Evolutionary conservation across 2,329 filamentous ascomycete species (phyloP).

Genomic region (Colletotrichum siamense): DNA sequence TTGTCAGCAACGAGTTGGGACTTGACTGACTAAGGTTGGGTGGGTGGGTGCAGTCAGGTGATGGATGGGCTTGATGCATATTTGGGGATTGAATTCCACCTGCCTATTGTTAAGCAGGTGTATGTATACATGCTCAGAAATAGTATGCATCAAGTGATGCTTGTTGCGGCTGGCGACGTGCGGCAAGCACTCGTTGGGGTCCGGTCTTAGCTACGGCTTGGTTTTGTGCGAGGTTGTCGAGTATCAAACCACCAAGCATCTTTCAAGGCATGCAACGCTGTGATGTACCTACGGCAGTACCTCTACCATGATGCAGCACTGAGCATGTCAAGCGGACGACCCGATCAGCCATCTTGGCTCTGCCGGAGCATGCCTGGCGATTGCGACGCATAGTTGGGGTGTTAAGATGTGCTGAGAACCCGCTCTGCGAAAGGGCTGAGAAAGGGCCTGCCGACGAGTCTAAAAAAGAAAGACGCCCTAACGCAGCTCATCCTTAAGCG

Average conservation of each 20-base stretch:
- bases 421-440: slow-evolving; percentile 1
- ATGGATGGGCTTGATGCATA: not conserved
- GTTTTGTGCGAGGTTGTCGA: not conserved
- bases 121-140: not conserved
- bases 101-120: not conserved
- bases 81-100: not conserved
- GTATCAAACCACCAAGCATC: not conserved
- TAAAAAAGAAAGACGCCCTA: not conserved
- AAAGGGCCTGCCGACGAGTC: not conserved
- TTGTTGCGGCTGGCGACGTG: not conserved
- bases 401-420: slow-evolving; percentile 11
- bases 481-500: not conserved
- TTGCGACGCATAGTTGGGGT: slow-evolving; percentile 15
- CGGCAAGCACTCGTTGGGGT: not conserved
- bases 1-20: not conserved
- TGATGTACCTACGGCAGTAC: not conserved
- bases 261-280: not conserved
- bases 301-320: not conserved
- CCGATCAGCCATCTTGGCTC: not conserved
- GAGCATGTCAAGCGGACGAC: not conserved
- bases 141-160: not conserved
- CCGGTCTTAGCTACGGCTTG: not conserved
- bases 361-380: not conserved
- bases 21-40: not conserved
- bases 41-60: not conserved